phyloP scores from a whole-genome alignment of 1,284 basidiomycete species.

The Ganoderma multipileum region DNA sequence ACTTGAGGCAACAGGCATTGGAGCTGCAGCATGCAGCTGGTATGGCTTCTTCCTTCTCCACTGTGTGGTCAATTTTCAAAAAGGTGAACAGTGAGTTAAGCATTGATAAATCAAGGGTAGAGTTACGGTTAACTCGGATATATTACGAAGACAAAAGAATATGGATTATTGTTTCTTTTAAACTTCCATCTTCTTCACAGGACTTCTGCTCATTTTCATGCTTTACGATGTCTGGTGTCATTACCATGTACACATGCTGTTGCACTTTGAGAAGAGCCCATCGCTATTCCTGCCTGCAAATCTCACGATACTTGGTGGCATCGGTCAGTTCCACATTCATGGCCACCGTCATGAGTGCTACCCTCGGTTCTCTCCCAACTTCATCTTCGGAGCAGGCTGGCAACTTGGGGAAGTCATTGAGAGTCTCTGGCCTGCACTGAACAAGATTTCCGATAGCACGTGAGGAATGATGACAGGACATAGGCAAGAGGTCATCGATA shows the following conservation, averaged over 20 bases:
- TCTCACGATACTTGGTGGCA: neutral
- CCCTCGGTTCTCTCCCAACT: neutral
- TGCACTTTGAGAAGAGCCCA: no score
- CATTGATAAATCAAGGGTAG: no score
- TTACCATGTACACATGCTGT: no score
- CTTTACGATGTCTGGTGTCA: conserved; percentile 10
- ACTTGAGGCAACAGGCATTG: no score
- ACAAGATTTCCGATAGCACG: no score
- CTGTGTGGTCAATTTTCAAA: neutral
- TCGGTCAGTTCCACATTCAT: conserved; percentile 10
- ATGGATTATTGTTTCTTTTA: conserved; percentile 29
- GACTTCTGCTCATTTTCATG: conserved; percentile 1
- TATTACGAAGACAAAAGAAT: conserved; percentile 29
- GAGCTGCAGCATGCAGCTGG: neutral
- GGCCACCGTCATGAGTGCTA: neutral
- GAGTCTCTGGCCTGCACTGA: neutral
- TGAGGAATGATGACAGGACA: no score
- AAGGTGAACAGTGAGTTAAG: neutral
- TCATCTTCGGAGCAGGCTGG: neutral
- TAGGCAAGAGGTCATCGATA: no score
- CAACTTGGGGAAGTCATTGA: neutral
- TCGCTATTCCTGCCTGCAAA: neutral
- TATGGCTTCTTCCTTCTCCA: neutral
- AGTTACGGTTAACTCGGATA: no score
- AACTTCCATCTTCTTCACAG: conserved; percentile 12